Percentiles rank a stretch among this genome's conserved stretches.
phyloP scores from a whole-genome alignment of 2,329 filamentous ascomycete species.

The Arthrobotrys megalospora region DNA sequence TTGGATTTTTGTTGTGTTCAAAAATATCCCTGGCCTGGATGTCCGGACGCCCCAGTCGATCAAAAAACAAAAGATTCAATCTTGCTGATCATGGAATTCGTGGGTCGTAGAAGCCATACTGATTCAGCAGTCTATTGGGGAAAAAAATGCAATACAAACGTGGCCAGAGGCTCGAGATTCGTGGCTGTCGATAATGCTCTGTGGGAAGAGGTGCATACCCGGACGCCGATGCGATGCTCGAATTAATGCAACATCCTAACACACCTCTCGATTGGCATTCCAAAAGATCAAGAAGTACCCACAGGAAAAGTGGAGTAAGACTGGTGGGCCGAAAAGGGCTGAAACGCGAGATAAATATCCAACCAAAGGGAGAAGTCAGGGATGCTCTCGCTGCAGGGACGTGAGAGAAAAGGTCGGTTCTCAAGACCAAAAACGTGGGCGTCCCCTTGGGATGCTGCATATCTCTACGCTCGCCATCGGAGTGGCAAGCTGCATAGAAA shows the following conservation, averaged over 20 bases:
- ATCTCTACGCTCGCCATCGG: conserved; percentile 52
- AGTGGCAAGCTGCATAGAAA: conserved; percentile 42
- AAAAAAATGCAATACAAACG: not conserved
- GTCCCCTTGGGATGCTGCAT: conserved; percentile 52
- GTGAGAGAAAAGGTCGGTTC: conserved; percentile 35
- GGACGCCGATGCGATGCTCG: conserved; percentile 36
- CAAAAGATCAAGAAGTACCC: conserved; percentile 33
- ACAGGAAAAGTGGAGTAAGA: conserved; percentile 44
- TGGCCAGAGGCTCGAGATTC: not conserved
- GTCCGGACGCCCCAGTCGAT: conserved; percentile 21
- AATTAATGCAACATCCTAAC: conserved; percentile 40
- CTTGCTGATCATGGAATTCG: not conserved
- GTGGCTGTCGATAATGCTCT: not conserved
- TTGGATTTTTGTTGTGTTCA: conserved; percentile 23
- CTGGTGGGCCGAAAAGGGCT: conserved; percentile 55
- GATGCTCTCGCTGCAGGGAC: conserved; percentile 60
- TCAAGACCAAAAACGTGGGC: conserved; percentile 58
- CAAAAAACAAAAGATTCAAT: not conserved
- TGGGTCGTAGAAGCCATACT: not conserved
- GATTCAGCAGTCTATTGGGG: not conserved
- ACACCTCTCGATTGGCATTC: conserved; percentile 42
- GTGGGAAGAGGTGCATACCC: conserved; percentile 36
- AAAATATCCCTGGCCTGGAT: conserved; percentile 41
- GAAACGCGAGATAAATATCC: conserved; percentile 57
- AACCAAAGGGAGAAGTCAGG: conserved; percentile 51